phyloP scores from a whole-genome alignment of 805 yeast species.

The Cyberlindnera japonica region DNA sequence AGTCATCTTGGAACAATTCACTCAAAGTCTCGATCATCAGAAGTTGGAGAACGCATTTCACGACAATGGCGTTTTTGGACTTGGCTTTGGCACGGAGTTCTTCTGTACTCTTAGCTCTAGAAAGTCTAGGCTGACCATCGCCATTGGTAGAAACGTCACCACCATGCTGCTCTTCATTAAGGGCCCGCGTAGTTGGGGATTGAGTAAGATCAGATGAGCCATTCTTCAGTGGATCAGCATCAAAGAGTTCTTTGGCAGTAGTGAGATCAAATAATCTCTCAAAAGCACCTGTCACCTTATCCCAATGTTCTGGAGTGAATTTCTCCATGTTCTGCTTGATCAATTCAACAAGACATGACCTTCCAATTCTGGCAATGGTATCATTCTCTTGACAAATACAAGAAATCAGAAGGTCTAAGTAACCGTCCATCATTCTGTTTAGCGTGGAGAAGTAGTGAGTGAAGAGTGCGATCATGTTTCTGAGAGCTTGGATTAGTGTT shows the following conservation, averaged over 20 bases:
- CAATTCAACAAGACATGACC: conserved; percentile 79
- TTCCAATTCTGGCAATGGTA: conserved; percentile 92
- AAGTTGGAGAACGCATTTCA: conserved; percentile 87
- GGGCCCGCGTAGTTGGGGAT: conserved; percentile 3
- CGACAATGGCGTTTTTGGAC: conserved; percentile 74
- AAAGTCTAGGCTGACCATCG: conserved; percentile 1
- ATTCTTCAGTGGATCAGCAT: conserved; percentile 38
- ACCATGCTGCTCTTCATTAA: conserved; percentile 8
- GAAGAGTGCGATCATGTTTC: conserved; percentile 80
- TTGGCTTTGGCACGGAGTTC: conserved; percentile 42
- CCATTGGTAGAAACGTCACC: conserved; percentile 28
- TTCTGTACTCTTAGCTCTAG: conserved; percentile 31
- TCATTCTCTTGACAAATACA: conserved; percentile 97
- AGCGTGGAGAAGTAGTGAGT: conserved; percentile 77
- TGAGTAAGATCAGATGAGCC: conserved; percentile 21
- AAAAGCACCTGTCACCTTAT: conserved; percentile 59
- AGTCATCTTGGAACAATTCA: conserved; percentile 70
- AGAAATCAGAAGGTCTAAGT: conserved; percentile 69
- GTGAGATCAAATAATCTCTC: conserved; percentile 71
- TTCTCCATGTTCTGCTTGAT: conserved; percentile 68
- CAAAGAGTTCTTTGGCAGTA: conserved; percentile 81
- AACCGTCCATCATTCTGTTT: conserved; percentile 71
- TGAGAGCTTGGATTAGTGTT: conserved; percentile 90
- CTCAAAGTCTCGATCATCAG: conserved; percentile 82
- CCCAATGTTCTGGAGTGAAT: conserved; percentile 73